phyloP scores from a whole-genome alignment of 2,329 filamentous ascomycete species.

The Penicillium sp. region DNA sequence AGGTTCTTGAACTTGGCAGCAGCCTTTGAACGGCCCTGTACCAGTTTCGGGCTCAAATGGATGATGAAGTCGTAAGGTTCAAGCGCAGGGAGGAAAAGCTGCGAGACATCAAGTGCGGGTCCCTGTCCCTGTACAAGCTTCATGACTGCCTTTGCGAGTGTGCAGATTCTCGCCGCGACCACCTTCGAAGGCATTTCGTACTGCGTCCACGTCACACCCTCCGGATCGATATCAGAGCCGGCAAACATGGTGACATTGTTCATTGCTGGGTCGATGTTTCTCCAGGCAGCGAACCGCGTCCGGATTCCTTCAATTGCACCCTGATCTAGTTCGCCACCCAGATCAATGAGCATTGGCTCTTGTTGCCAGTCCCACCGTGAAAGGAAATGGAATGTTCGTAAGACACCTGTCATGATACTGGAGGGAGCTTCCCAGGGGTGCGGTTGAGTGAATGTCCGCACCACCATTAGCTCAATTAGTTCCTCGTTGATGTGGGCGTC shows the following conservation, averaged over 20 bases:
- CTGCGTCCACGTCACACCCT: conserved; percentile 81
- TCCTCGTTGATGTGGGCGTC: conserved; percentile 76
- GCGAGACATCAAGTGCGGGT: conserved; percentile 58
- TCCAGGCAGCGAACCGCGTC: conserved; percentile 79
- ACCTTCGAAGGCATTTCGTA: conserved; percentile 74
- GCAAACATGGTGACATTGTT: conserved; percentile 81
- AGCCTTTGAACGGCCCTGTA: conserved; percentile 43
- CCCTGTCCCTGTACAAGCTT: conserved; percentile 62
- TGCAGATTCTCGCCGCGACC: conserved; percentile 80
- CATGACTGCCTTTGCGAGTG: conserved; percentile 76
- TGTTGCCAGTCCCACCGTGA: conserved; percentile 91
- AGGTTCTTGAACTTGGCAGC: conserved; percentile 76
- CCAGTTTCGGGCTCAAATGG: conserved; percentile 65
- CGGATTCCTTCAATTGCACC: conserved; percentile 67
- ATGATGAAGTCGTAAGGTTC: conserved; percentile 87
- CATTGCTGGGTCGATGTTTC: conserved; percentile 86
- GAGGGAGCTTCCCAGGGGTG: conserved; percentile 81
- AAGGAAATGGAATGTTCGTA: conserved; percentile 79
- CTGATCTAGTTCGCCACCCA: conserved; percentile 65
- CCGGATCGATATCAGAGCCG: conserved; percentile 76
- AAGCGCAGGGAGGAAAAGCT: conserved; percentile 74
- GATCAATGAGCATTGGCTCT: conserved; percentile 80
- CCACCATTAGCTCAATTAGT: conserved; percentile 80
- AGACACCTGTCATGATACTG: conserved; percentile 77
- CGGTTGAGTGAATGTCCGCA: conserved; percentile 78